Base-by-base conservation (phyloP, 805 yeast species). In the Kodamaea hsintzibuensis region DNA sequence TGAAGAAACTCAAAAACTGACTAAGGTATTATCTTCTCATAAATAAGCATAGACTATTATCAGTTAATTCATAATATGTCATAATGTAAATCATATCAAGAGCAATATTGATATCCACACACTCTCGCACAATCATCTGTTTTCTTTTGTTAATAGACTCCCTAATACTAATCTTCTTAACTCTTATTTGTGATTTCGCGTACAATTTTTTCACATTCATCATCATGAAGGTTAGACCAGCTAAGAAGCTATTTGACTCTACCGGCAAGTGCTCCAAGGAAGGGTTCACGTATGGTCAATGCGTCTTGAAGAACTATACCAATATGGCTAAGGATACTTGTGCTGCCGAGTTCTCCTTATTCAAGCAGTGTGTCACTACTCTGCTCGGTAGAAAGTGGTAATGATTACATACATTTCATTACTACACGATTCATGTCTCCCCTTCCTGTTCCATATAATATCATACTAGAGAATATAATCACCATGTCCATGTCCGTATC, bases 301-400 rank as follows among this genome's bases (percentile, higher is more conserved):
- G 89, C 59, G 72, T 84, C 18, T 65, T 83, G 43, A 66, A 68
- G 43, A 72, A 76, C 49, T 83, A 83, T 64, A 74, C 79, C 54
- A 79, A 78, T 46, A 76, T 84, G 40, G 62, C 76, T 12, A 77
- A 80, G 54, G 82, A 81, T 56, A 74, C 78, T n/a, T 84, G 88
- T 61, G 71, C 69, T 45, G 61, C 70, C 30, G 86, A 84, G 63
- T 84, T 84, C 54, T 56, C 64, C 18, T 60, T 61, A 37, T 84
- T 82, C 65, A 82, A 77, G 57, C 57, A 66, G 16, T 84, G 89
- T 65, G 84, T 84, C 9, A 64, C 71, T 35, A 60, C 62, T 13
- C 39, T 14, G 35, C 16, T 45, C 17, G 48, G 48, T 7, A 45
- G 33, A 30, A 45, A 45, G 22, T 45, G 48, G 48, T 45, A 45